Percentiles rank a stretch among this genome's conserved stretches.
These are phyloP conservation scores for Plectranthus barbatus DNA, from an alignment of 257 asterid genomes.

Conservation along the genomic window DNA sequence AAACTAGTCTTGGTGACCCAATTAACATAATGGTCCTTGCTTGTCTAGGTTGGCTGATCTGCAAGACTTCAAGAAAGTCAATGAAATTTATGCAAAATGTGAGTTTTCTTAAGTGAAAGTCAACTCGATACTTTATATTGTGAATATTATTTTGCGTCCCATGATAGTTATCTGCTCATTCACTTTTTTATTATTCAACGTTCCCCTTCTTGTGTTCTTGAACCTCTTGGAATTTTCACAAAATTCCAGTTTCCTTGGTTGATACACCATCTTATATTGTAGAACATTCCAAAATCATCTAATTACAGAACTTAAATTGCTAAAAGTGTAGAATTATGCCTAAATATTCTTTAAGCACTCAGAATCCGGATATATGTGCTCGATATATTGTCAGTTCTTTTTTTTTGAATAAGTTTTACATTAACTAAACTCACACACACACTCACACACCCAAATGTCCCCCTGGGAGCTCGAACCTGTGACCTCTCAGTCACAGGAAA, in stretches of 20 bases:
- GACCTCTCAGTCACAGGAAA: too few species aligned
- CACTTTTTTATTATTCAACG: neutral
- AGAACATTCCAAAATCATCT: neutral
- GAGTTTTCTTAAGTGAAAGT: conserved; percentile 29
- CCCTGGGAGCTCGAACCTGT: too few species aligned
- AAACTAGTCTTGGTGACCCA: neutral
- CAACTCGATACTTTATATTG: neutral
- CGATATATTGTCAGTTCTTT: too few species aligned
- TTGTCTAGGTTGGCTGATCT: conserved; percentile 85
- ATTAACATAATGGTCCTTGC: conserved; percentile 7
- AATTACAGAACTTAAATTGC: neutral
- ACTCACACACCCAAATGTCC: too few species aligned
- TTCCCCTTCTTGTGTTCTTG: neutral
- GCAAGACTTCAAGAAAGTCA: conserved; percentile 89
- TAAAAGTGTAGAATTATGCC: neutral
- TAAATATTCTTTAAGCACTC: neutral
- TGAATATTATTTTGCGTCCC: neutral
- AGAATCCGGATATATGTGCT: neutral
- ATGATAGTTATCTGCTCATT: neutral
- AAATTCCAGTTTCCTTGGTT: neutral
- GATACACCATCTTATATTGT: neutral
- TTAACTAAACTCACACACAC: too few species aligned
- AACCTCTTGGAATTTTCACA: neutral
- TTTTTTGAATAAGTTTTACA: too few species aligned
- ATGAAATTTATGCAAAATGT: conserved; percentile 93